Base-by-base conservation (phyloP, 768 basidiomycete species). In the Kwoniella pini region DNA sequence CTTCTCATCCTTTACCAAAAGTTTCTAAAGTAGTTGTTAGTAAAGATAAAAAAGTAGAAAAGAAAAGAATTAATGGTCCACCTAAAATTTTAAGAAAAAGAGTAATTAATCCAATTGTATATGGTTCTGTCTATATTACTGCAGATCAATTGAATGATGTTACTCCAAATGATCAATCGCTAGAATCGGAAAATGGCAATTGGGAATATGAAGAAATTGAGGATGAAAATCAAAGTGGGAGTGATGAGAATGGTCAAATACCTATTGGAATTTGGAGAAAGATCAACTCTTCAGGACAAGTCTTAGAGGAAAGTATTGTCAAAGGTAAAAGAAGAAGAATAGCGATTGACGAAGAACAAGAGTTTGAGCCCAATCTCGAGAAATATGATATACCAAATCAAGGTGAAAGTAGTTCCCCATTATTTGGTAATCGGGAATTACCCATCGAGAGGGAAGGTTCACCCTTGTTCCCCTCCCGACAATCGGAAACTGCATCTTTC, bases 101-200 rank as follows among this genome's bases (percentile, higher is more conserved):
- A 39, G 69, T 75, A 13, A 67, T 78, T 22, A 67, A 78, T 54
- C 77, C 77, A 1, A 42, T 55, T 36, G 24, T 60, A 12, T 78
- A 68, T 68, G 55, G 67, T 1, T 50, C 62, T 2, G 57, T 52
- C 1, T 64, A 74, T 57, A 39, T 74, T 2, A 39, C 45, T 9
- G 69, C 55, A 7, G 30, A 30, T 1, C 45, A 45, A 4, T 38
- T 71, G 22, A 19, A 42, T 17, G n/a, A 42, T 7, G 31, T 12
- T 38, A 27, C 13, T 5, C 12, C 19, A 3, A 36, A 30, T 13
- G 45, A 15, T 10, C 42, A 27, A 2, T 22, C 28, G 27, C 21
- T 39, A 15, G 57, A 62, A 51, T 26, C 38, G 31, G 33, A 42
- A 9, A 50, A 57, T 49, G 62, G 62, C 9, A 62, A 44, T n/a